A percentile compares a stretch with the other conserved stretches of the same genome.
Evolutionary conservation across 176 grass and related monocot species (phyloP).

Genomic region (Cocos nucifera): DNA sequence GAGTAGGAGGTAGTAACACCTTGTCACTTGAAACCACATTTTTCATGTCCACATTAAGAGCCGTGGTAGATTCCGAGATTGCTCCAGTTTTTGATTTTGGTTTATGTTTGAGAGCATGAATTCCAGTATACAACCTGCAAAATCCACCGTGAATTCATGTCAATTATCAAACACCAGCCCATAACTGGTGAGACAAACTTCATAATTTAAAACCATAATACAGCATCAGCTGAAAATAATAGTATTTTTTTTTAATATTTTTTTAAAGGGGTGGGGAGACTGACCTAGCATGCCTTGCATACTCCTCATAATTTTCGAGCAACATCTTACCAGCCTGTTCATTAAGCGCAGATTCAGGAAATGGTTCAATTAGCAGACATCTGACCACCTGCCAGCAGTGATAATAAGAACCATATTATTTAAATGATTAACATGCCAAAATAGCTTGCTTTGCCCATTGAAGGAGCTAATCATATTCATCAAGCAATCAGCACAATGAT

Average conservation of each 20-base stretch:
- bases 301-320: slow-evolving; percentile 83
- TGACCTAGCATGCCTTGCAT: slow-evolving; percentile 80
- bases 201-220: too few species aligned
- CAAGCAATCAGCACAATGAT: too few species aligned
- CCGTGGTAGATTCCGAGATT: slow-evolving; percentile 70
- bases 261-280: neutral
- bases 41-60: slow-evolving; percentile 50
- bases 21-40: slow-evolving; percentile 32
- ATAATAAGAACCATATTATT: neutral
- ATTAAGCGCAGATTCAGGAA: slow-evolving; percentile 90
- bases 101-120: slow-evolving; percentile 67
- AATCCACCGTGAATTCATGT: neutral
- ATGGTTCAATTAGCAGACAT: slow-evolving; percentile 90
- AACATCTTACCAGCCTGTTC: slow-evolving; percentile 94
- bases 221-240: too few species aligned
- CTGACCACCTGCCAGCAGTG: slow-evolving; percentile 53
- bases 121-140: slow-evolving; percentile 64
- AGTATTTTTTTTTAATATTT: too few species aligned
- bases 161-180: too few species aligned
- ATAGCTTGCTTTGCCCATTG: too few species aligned
- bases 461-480: too few species aligned
- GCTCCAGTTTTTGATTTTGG: slow-evolving; percentile 49
- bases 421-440: too few species aligned
- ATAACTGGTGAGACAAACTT: too few species aligned
- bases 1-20: slow-evolving; percentile 12